Evolutionary conservation across 1,284 basidiomycete species (phyloP).

Genomic region (Peniophora sp.): DNA sequence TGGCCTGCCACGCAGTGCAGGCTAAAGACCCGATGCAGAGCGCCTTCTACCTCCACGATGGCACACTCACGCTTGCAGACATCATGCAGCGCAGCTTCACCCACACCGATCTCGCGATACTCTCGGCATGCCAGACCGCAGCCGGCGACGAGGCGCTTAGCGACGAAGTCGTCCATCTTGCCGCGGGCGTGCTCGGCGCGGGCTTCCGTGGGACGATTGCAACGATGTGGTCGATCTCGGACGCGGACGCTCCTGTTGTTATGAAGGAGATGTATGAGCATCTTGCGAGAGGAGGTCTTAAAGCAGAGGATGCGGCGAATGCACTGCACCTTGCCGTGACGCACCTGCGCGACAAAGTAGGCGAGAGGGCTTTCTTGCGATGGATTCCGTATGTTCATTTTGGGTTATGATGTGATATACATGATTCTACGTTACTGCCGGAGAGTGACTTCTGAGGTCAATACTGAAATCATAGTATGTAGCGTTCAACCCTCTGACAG

Average conservation of each 20-base stretch:
- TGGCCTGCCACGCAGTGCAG: constrained; percentile 3
- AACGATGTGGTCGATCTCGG: constrained; percentile 18
- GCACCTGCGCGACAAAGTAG: not conserved
- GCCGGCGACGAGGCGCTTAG: constrained; percentile 12
- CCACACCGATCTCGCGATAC: constrained; percentile 10
- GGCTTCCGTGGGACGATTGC: constrained; percentile 15
- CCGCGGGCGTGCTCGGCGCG: constrained; percentile 16
- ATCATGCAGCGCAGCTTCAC: not conserved
- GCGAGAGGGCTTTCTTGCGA: not conserved
- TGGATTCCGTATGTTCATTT: not conserved
- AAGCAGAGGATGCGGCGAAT: not conserved
- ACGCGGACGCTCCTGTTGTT: constrained; percentile 8
- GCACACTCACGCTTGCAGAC: not conserved
- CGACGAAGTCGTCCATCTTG: constrained; percentile 17
- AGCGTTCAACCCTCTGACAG: no score
- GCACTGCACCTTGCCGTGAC: constrained; percentile 1
- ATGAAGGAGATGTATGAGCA: constrained; percentile 8
- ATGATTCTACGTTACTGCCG: no score
- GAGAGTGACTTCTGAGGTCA: no score
- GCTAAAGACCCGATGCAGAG: not conserved
- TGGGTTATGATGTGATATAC: not conserved
- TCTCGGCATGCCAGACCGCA: constrained; percentile 19
- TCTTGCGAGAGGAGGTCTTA: not conserved
- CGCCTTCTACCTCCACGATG: not conserved
- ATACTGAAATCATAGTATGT: no score